These are phyloP conservation scores for Neurospora africana DNA, from an alignment of 495 filamentous ascomycete species.

Conservation along the genomic window DNA sequence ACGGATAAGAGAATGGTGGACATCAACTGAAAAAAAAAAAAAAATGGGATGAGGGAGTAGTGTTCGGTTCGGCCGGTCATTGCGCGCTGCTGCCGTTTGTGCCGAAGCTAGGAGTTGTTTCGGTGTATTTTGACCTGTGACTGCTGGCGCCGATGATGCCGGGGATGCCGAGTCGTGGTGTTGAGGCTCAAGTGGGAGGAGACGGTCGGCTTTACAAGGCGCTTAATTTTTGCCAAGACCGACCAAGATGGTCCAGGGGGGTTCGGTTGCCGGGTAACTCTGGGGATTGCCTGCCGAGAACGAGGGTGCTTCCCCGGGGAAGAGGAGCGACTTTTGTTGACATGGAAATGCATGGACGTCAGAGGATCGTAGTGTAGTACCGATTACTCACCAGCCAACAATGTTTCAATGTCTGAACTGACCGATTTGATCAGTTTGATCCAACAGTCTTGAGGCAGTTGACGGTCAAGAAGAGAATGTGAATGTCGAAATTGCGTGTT, in stretches of 20 bases:
- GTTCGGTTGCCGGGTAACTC: neutral
- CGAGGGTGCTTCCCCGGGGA: neutral
- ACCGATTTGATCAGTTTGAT: neutral
- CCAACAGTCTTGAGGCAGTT: neutral
- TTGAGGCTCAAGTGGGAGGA: neutral
- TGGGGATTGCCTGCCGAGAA: neutral
- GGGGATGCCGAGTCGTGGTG: neutral
- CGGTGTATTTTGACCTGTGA: neutral
- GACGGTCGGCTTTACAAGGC: neutral
- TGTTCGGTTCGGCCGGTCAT: neutral
- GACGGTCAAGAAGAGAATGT: neutral
- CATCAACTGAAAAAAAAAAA: neutral
- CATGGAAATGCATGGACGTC: neutral
- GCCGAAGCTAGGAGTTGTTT: neutral
- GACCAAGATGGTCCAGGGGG: neutral
- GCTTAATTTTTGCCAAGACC: neutral
- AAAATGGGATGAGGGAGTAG: neutral
- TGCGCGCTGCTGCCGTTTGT: neutral
- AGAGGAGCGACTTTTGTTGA: neutral
- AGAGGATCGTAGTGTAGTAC: neutral
- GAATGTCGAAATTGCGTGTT: neutral
- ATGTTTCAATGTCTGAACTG: neutral
- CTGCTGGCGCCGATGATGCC: neutral
- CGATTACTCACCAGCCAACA: neutral
- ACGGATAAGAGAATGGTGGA: neutral